Evolutionary conservation across 306 rosid species (phyloP), one percentile per base, ranked within the genome.

Genomic region (Alnus glutinosa): DNA sequence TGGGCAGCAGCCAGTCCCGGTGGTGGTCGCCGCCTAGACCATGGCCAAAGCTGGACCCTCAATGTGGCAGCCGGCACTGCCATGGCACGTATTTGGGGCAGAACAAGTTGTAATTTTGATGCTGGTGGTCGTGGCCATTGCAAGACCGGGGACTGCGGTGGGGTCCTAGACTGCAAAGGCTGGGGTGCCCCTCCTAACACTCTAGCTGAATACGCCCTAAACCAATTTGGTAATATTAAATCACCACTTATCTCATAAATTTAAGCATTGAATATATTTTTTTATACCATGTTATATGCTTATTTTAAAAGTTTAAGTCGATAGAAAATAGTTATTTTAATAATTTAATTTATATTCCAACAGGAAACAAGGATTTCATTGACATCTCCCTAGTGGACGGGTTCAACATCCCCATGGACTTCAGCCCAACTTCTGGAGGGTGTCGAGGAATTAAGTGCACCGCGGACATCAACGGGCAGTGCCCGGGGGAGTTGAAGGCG

Each of bases 351-450:
- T 39, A 39, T 39, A 39, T 39, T 3, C 0, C 1, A 39, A 39
- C 46, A 42, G 46, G 46, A 48, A 83, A 83, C 78, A 3, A 19
- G 44, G 87, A 84, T 19, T 80, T 73, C 81, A 30, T 75, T 5
- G 87, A 80, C 69, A 84, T 84, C 30, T 83, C 87, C 1, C 76
- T 83, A 3, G 77, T 84, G 1, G 79, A 84, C 51, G 87, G 87
- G 55, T 79, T 83, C 52, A 83, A 83, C 39, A 75, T 83, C 2
- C 84, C 78, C 2, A 79, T 83, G 79, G 87, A 77, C 23, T 84
- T 84, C 8, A 49, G 84, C 39, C 77, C 87, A n/a, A 77, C 79
- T 1, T 54, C 79, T 0, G 32, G 7, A 13, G 52, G 59, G 36
- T 80, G 82, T 4, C 54, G 70, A 6, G 75, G 55, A n/a, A 70